Base-by-base conservation (phyloP, 2,329 filamentous ascomycete genomes). In the Curvularia lunata region DNA sequence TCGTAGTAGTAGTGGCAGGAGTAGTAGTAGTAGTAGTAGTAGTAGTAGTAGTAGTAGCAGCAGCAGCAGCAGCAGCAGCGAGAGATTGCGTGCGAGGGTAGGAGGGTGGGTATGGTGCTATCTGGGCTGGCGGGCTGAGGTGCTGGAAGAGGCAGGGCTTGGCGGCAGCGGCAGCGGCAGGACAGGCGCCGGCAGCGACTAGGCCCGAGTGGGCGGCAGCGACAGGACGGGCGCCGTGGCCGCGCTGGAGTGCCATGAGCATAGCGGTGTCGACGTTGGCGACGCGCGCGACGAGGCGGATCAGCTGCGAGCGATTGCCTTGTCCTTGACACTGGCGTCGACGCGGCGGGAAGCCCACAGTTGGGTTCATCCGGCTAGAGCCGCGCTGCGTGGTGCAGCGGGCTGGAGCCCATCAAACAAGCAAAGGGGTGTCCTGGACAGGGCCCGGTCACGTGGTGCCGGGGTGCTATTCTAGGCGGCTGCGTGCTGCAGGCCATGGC, bases 281-380 rank as follows among this genome's bases (percentile, higher is more conserved):
- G 4, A 25, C n/a, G 13, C 19, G 53, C 40, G 30, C 16, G 21
- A 27, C 10, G 51, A 48, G 23, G 45, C 25, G 30, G 46, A 18
- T 48, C 32, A 13, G 46, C 32, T 48, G 32, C 46, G 34, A 23
- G 46, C 16, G 19, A 28, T 28, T 37, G 6, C 23, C 16, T 47
- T 10, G 42, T 42, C n/a, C 34, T 49, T 28, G 40, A 21, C 16
- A 32, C 43, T n/a, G 43, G 45, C 51, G 55, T 48, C 30, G 28
- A 40, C 37, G 45, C 23, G 21, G 41, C 50, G 55, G 51, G 50
- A 57, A 54, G 55, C 50, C 45, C 45, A 54, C 55, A 54, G 37
- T 54, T 57, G 55, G 21, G 45, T 54, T 54, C 43, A 27, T 43
- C 41, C 55, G 50, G 55, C 45, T 48, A 40, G 27, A 49, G 55